A percentile compares a stretch with the other conserved stretches of the same genome.
These are phyloP conservation scores for Vanderwaltozyma polyspora DNA, from an alignment of 805 yeast genomes.

Conservation along the genomic window DNA sequence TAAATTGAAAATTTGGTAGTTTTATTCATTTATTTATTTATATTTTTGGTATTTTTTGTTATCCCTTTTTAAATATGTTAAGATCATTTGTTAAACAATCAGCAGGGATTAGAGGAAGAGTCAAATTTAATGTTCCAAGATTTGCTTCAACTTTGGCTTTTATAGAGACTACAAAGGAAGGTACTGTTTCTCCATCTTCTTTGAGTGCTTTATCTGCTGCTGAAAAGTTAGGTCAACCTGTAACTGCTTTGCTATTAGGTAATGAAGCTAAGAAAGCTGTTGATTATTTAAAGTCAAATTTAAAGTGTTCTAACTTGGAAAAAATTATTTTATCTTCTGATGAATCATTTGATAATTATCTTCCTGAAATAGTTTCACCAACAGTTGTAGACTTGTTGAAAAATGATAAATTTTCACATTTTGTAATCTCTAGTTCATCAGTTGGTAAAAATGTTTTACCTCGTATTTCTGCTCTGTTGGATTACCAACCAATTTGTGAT, in stretches of 20 bases:
- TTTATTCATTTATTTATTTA: too few relatives aligned
- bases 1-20: too few relatives aligned
- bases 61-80: too few relatives aligned
- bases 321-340: constrained; percentile 47
- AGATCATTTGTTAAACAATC: too few relatives aligned
- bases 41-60: too few relatives aligned
- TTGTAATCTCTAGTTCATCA: constrained; percentile 73
- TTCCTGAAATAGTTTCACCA: constrained; percentile 79
- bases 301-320: constrained; percentile 27
- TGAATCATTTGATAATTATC: constrained; percentile 48
- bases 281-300: constrained; percentile 18
- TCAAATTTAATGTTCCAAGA: too few relatives aligned
- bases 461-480: constrained; percentile 72
- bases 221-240: constrained; percentile 56
- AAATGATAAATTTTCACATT: constrained; percentile 40
- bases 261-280: constrained; percentile 43
- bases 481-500: constrained; percentile 82
- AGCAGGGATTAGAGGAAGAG: too few relatives aligned
- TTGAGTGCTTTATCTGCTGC: constrained; percentile 74
- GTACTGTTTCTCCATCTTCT: constrained; percentile 52
- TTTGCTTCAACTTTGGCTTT: constrained; percentile 61
- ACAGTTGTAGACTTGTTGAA: constrained; percentile 35
- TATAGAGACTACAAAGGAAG: constrained; percentile 48
- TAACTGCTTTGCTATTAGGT: constrained; percentile 72
- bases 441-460: constrained; percentile 83